These are phyloP conservation scores for Colletotrichum eremochloae DNA, from an alignment of 2,329 filamentous ascomycete genomes.

Conservation along the genomic window DNA sequence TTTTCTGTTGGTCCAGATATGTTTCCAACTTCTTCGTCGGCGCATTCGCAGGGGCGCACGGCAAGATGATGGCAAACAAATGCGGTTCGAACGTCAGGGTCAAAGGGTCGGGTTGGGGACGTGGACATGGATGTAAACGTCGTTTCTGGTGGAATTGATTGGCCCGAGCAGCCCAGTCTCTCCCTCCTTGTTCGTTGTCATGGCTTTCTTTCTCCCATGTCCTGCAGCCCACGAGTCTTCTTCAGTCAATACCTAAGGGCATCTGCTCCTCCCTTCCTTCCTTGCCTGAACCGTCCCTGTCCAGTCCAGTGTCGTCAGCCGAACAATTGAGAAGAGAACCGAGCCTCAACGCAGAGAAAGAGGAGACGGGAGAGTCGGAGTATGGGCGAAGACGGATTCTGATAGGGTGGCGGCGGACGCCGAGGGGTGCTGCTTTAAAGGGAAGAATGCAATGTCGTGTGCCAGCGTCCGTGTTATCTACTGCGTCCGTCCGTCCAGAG, in stretches of 20 bases:
- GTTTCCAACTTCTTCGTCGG: background rate
- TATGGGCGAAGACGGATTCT: background rate
- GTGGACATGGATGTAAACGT: background rate
- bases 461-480: background rate
- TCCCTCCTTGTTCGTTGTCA: background rate
- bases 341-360: background rate
- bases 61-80: background rate
- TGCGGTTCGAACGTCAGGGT: constrained; percentile 6
- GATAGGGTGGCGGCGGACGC: background rate
- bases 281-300: background rate
- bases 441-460: background rate
- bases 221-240: background rate
- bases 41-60: constrained; percentile 4
- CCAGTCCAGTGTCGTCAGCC: background rate
- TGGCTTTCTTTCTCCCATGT: constrained; percentile 8
- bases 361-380: background rate
- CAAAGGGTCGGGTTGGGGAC: background rate
- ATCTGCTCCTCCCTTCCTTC: background rate
- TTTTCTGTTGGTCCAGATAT: background rate
- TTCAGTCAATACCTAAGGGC: background rate
- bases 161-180: background rate
- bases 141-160: constrained; percentile 7
- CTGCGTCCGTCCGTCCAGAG: background rate
- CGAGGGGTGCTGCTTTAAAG: background rate
- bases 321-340: background rate